Evolutionary conservation across 176 grass and related monocot species (phyloP), one percentile per base, ranked within the genome.

Genomic region (Phoenix dactylifera): DNA sequence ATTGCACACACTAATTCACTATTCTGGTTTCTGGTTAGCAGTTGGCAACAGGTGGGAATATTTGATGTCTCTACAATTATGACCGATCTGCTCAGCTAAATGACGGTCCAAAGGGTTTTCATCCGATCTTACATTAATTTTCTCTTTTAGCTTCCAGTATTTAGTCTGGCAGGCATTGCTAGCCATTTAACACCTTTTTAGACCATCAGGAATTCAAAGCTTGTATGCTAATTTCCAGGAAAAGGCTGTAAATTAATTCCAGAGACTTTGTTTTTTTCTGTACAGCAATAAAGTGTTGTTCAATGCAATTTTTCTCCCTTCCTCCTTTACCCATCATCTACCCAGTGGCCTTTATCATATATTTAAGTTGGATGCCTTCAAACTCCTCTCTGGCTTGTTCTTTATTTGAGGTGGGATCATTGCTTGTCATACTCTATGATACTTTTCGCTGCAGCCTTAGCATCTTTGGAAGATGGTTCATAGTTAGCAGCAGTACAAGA

Each of bases 91-190:
- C 58, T 69, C 50, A 51, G 69, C 64, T 70, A 22, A 77, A 77
- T 64, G 55, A 69, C 55, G 50, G 58, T 82, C 74, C 77, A 22
- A 20, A 22, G 54, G 52, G 60, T 73, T 68, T 74, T 60, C 78
- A 74, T 77, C 72, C 69, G 54, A 72, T 78, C 70, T 56, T 81
- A 70, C 50, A 55, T 54, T 63, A 63, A n/a, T 60, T 72, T 22
- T 24, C 29, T 19, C 22, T 12, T 1, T 10, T 18, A 18, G 6
- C 18, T 60, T 22, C 6, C 32, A 15, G 49, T 29, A 44, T 51
- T 4, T 65, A 17, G 20, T 65, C 23, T 16, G 18, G 6, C 35
- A 63, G 59, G 28, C 59, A 6, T 16, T 18, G 28, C 29, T 55
- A 55, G 18, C 15, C 44, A 61, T 55, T 48, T 22, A 28, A 63